Conservation (phyloP, 2,329 filamentous ascomycete genomes). For the Verticillium longisporum region DNA sequence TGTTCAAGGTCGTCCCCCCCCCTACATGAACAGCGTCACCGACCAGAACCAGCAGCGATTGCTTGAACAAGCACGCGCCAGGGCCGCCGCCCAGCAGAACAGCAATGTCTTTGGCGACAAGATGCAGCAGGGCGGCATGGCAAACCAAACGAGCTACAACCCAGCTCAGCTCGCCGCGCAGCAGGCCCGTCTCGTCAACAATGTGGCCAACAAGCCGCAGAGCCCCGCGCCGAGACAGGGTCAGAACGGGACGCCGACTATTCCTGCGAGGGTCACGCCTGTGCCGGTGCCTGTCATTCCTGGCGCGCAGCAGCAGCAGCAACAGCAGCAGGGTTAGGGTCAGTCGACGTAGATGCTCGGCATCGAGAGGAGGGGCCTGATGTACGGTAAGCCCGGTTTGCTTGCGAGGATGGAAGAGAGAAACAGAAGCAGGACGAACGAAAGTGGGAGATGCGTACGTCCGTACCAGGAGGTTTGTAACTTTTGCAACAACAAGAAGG, state of each 20-base stretch:
- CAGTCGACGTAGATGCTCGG: background rate
- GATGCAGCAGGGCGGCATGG: slow-evolving; percentile 36
- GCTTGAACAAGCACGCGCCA: slow-evolving; percentile 42
- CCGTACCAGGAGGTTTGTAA: too few relatives aligned
- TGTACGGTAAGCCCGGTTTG: background rate
- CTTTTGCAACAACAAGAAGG: too few relatives aligned
- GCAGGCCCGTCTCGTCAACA: slow-evolving; percentile 27
- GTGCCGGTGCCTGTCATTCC: slow-evolving; percentile 36
- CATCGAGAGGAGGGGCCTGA: background rate
- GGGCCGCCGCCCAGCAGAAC: slow-evolving; percentile 37
- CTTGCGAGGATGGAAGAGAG: background rate
- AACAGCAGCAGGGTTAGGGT: background rate
- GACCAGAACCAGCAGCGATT: slow-evolving; percentile 37
- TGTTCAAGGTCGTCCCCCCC: slow-evolving; percentile 29
- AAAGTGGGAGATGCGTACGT: too few relatives aligned
- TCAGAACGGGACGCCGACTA: slow-evolving; percentile 26
- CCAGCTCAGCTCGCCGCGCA: slow-evolving; percentile 26
- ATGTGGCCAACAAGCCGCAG: slow-evolving; percentile 26
- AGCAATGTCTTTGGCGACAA: slow-evolving; percentile 32
- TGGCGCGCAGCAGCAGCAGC: slow-evolving; percentile 21
- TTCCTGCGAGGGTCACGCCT: slow-evolving; percentile 34
- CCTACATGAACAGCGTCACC: slow-evolving; percentile 40
- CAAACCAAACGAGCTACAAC: slow-evolving; percentile 27
- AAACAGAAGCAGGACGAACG: too few relatives aligned
- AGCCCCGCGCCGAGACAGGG: slow-evolving; percentile 18